Percentiles rank a stretch among this genome's conserved stretches.
Evolutionary conservation across 2,329 filamentous ascomycete species (phyloP).

Genomic region (Cladosporium halotolerans): DNA sequence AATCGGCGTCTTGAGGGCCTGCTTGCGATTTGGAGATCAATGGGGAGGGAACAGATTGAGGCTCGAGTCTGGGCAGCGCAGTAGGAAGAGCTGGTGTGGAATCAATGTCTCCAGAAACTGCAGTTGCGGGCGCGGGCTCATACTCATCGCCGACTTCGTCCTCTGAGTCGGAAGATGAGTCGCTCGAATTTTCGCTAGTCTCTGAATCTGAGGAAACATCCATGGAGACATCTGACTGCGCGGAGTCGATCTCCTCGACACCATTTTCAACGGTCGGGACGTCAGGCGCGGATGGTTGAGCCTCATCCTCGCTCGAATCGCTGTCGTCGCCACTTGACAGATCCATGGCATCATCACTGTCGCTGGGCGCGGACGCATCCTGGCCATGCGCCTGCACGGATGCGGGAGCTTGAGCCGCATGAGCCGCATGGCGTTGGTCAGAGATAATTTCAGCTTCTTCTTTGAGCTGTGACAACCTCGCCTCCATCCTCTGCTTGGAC

Average conservation of each 20-base stretch:
- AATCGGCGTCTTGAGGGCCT: slow-evolving; percentile 27
- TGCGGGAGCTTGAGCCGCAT: no score
- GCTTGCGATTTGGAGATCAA: neutral
- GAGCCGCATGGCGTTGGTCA: neutral
- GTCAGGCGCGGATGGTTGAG: neutral
- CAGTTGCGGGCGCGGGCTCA: slow-evolving; percentile 6
- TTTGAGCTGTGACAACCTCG: slow-evolving; percentile 1
- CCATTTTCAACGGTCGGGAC: no score
- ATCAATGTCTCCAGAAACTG: no score
- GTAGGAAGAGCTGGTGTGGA: neutral
- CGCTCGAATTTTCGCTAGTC: neutral
- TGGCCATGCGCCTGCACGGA: no score
- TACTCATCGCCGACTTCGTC: slow-evolving; percentile 11
- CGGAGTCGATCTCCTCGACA: no score
- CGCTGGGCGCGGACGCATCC: neutral
- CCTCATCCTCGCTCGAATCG: neutral
- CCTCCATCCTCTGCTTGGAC: neutral
- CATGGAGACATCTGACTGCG: no score
- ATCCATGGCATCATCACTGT: slow-evolving; percentile 19
- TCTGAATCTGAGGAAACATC: slow-evolving; percentile 1
- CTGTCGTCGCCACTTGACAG: slow-evolving; percentile 11
- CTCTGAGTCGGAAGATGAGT: slow-evolving; percentile 14
- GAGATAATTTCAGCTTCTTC: slow-evolving; percentile 7
- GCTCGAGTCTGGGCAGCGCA: neutral
- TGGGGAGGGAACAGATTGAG: neutral